A percentile compares a stretch with the other conserved stretches of the same genome.
Conservation (phyloP, 371 early-diverging fungal genomes). For the Thermomucor indicae-seudaticae region DNA sequence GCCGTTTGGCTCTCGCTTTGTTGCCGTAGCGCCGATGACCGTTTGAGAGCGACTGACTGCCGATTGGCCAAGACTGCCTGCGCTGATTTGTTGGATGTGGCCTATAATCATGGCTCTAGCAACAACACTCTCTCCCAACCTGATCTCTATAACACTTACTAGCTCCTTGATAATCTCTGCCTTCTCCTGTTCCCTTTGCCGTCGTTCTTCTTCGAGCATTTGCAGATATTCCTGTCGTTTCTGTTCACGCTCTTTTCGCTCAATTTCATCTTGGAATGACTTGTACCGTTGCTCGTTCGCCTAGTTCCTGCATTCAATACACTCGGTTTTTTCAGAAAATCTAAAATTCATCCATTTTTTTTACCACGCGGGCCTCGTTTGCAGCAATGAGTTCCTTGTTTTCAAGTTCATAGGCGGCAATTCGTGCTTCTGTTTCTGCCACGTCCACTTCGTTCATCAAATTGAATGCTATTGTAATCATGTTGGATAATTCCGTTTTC, state of each 20-base stretch:
- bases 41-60: conserved; percentile 34
- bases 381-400: conserved; percentile 78
- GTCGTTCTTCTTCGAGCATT: conserved; percentile 47
- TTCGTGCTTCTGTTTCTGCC: conserved; percentile 76
- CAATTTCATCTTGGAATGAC: conserved; percentile 38
- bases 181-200: conserved; percentile 41
- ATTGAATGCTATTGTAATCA: conserved; percentile 67
- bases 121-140: background rate
- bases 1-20: conserved; percentile 11
- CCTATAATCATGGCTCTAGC: conserved; percentile 16
- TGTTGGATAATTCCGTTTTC: background rate
- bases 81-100: conserved; percentile 47
- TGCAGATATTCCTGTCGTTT: conserved; percentile 55
- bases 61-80: conserved; percentile 41
- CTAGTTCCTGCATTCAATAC: no score
- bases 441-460: conserved; percentile 84
- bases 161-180: conserved; percentile 47
- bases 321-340: background rate
- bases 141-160: no score
- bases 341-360: background rate
- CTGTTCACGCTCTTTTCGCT: conserved; percentile 42
- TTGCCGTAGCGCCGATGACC: conserved; percentile 37
- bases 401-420: conserved; percentile 74
- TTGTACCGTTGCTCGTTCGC: conserved; percentile 42
- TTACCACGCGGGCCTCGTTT: conserved; percentile 56